A percentile compares a stretch with the other conserved stretches of the same genome.
phyloP scores from a whole-genome alignment of 2,329 filamentous ascomycete genomes.

The Pseudocercospora macadamiae region DNA sequence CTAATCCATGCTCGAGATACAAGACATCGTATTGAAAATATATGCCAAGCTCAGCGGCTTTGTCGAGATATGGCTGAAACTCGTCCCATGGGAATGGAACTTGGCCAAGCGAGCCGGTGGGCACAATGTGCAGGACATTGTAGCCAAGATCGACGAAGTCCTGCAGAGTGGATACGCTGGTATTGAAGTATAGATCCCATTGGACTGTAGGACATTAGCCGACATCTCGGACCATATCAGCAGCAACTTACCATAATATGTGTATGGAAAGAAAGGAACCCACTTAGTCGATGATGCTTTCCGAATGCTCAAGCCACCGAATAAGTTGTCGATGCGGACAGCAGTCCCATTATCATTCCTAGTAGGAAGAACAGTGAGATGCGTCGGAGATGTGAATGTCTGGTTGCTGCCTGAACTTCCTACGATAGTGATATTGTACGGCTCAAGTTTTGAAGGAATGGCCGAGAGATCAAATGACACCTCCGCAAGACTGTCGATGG shows the following conservation, averaged over 20 bases:
- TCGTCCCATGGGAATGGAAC: conserved; percentile 45
- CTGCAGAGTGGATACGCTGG: conserved; percentile 41
- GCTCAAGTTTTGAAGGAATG: not conserved
- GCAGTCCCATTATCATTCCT: conserved; percentile 46
- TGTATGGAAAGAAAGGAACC: conserved; percentile 49
- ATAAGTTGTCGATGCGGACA: conserved; percentile 50
- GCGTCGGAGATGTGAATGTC: conserved; percentile 40
- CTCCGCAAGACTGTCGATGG: conserved; percentile 16
- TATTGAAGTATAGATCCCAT: conserved; percentile 40
- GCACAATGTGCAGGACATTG: conserved; percentile 50
- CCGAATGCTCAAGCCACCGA: conserved; percentile 48
- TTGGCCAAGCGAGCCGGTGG: conserved; percentile 25
- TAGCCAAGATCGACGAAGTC: conserved; percentile 46
- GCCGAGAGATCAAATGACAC: not conserved
- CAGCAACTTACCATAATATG: conserved; percentile 43
- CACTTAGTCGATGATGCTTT: conserved; percentile 36
- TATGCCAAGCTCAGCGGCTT: conserved; percentile 47
- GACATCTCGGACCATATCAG: not conserved
- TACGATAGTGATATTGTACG: conserved; percentile 43
- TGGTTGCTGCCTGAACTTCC: conserved; percentile 38
- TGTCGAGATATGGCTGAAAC: conserved; percentile 46
- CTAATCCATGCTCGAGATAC: conserved; percentile 43
- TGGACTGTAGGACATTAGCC: conserved; percentile 22
- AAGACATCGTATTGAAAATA: conserved; percentile 53
- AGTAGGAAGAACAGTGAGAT: conserved; percentile 44